A percentile compares a stretch with the other conserved stretches of the same genome.
These are phyloP conservation scores for Lasiosphaeria miniovina DNA, from an alignment of 495 filamentous ascomycete genomes.

Conservation along the genomic window DNA sequence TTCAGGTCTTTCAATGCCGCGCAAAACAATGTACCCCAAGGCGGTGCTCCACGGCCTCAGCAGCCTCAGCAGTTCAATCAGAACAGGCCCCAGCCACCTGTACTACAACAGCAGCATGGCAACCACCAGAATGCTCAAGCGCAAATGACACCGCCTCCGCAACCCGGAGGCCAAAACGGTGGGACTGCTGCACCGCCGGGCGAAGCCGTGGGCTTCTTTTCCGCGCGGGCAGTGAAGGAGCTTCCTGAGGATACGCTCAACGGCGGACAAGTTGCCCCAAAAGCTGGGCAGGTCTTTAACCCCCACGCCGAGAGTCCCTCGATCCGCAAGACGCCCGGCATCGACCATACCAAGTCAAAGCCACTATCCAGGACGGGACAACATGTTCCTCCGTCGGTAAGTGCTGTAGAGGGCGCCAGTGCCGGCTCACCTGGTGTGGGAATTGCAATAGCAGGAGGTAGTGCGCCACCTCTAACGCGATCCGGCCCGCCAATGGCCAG, in stretches of 20 bases:
- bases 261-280: conserved; percentile 38
- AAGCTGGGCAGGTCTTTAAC: conserved; percentile 64
- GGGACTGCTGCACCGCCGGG: conserved; percentile 6
- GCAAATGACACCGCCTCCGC: conserved; percentile 32
- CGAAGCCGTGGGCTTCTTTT: conserved; percentile 58
- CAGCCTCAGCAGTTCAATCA: conserved; percentile 31
- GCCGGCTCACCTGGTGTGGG: not conserved
- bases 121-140: conserved; percentile 33
- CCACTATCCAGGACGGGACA: conserved; percentile 54
- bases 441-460: not conserved
- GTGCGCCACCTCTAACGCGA: not conserved
- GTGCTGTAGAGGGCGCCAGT: conserved; percentile 9
- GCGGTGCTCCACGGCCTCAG: conserved; percentile 10
- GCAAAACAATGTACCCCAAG: conserved; percentile 15
- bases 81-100: conserved; percentile 19
- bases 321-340: conserved; percentile 83
- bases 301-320: conserved; percentile 80
- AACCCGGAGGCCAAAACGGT: conserved; percentile 1
- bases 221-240: conserved; percentile 61
- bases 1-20: conserved; percentile 17
- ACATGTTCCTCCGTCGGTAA: conserved; percentile 36
- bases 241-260: conserved; percentile 34
- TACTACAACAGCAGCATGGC: not conserved
- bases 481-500: conserved; percentile 23
- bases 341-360: conserved; percentile 73